Conservation (phyloP, 306 rosid species). For the Benincasa hispida region DNA sequence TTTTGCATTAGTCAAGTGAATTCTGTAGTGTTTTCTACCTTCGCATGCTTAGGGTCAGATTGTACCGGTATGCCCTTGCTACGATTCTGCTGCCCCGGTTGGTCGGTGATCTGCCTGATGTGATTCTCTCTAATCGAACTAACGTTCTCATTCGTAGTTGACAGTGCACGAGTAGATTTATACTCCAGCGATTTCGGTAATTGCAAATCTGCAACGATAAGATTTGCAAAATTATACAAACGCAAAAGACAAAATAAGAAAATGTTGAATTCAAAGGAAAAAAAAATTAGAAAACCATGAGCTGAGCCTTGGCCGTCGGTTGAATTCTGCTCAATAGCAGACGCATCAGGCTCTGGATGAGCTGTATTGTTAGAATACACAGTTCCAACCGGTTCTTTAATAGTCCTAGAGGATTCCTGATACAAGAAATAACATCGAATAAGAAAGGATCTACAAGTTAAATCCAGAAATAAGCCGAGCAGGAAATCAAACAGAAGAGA, state of each 20-base stretch:
- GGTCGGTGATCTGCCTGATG: conserved; percentile 49
- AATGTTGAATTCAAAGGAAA: not conserved
- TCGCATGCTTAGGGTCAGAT: conserved; percentile 20
- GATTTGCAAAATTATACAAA: not conserved
- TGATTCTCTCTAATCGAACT: conserved; percentile 26
- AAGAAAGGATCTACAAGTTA: conserved; percentile 5
- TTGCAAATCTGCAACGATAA: conserved; percentile 15
- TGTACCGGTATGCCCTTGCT: not conserved
- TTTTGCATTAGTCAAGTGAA: not conserved
- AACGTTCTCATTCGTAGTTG: conserved; percentile 39
- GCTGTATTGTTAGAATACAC: conserved; percentile 36
- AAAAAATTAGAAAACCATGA: conserved; percentile 24
- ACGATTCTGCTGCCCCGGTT: conserved; percentile 14
- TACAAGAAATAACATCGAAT: conserved; percentile 9
- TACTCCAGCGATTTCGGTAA: conserved; percentile 48
- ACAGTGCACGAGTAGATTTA: conserved; percentile 52
- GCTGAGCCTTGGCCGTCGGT: conserved; percentile 17
- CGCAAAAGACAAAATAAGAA: not conserved
- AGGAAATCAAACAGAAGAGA: not conserved
- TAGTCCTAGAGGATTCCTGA: conserved; percentile 39
- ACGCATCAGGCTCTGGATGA: conserved; percentile 9
- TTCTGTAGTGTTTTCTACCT: not conserved
- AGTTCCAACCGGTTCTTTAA: conserved; percentile 56
- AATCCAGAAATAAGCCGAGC: not conserved
- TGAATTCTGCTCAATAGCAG: conserved; percentile 6